Evolutionary conservation across 495 filamentous ascomycete species (phyloP), one percentile per base, ranked within the genome.

Genomic region (Penicillium turbatum): DNA sequence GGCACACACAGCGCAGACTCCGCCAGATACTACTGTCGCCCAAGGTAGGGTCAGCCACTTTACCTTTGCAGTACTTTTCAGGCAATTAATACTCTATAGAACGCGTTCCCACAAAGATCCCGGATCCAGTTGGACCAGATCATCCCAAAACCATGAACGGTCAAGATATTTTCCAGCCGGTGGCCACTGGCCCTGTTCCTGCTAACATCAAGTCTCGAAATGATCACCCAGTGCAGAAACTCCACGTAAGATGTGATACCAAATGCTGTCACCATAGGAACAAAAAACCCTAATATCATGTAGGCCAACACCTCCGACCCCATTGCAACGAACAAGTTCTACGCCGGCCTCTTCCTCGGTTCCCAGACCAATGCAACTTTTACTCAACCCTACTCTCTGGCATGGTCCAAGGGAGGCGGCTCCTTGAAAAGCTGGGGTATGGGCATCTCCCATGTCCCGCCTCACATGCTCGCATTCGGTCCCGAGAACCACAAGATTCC

Each of bases 251-350:
- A 59, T 15, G 10, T 15, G 10, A 3, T 12, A 55, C 6, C 27
- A 11, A 24, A 32, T 11, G 0, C 1, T 8, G 67, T 73, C 50
- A 15, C 16, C 4, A 42, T 10, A 5, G 8, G 8, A 11, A 15
- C n/a, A 12, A 11, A 6, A 49, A 21, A 15, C 74, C 12, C 51
- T 52, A 38, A 43, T 56, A 43, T 9, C 0, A 24, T 12, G 32
- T 15, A 74, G 68, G 52, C 63, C 32, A 65, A 73, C 49, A 71
- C 80, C 16, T 66, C 70, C 2, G 68, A 61, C 1, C 87, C 86
- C 0, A 78, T 89, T 55, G 73, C 81, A 45, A 93, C 91, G 11
- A 95, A 97, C 69, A 97, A 96, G 61, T 98, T 96, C 68, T 96
- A 96, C 62, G 83, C 84, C 47, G 95, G 95, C 43, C 84, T 96